Evolutionary conservation across 139 green algal species (phyloP).

Genomic region (Asterochloris sp.): DNA sequence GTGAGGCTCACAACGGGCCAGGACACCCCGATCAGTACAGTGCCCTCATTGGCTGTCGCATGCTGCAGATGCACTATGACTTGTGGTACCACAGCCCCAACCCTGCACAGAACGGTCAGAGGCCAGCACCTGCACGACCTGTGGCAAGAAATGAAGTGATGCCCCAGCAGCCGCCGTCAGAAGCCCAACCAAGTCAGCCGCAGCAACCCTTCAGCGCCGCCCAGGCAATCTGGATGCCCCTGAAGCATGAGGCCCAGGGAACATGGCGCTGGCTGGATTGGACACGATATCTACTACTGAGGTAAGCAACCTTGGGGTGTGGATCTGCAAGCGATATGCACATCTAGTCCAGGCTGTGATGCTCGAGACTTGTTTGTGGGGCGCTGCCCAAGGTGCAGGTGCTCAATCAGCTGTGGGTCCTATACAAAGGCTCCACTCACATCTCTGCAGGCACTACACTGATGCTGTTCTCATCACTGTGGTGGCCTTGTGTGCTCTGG

Average conservation of each 20-base stretch:
- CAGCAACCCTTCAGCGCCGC: background rate
- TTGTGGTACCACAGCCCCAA: background rate
- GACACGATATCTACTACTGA: constrained; percentile 45
- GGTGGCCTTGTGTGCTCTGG: constrained; percentile 55
- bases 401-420: too few species aligned
- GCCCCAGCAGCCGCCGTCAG: too few species aligned
- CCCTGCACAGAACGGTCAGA: too few species aligned
- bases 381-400: too few species aligned
- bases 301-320: background rate
- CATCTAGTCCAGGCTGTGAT: too few species aligned
- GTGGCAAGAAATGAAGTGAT: too few species aligned
- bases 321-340: too few species aligned
- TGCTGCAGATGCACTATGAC: constrained; percentile 16
- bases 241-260: constrained; percentile 14
- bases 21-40: background rate
- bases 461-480: constrained; percentile 49
- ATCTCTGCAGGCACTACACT: constrained; percentile 37
- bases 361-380: too few species aligned
- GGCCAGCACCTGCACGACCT: too few species aligned
- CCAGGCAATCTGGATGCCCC: constrained; percentile 15
- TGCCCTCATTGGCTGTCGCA: background rate
- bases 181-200: background rate
- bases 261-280: constrained; percentile 50
- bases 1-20: background rate
- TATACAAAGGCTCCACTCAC: too few species aligned